Evolutionary conservation across 2,329 filamentous ascomycete genomes (phyloP).

Genomic region (Apiospora rasikravindrae): DNA sequence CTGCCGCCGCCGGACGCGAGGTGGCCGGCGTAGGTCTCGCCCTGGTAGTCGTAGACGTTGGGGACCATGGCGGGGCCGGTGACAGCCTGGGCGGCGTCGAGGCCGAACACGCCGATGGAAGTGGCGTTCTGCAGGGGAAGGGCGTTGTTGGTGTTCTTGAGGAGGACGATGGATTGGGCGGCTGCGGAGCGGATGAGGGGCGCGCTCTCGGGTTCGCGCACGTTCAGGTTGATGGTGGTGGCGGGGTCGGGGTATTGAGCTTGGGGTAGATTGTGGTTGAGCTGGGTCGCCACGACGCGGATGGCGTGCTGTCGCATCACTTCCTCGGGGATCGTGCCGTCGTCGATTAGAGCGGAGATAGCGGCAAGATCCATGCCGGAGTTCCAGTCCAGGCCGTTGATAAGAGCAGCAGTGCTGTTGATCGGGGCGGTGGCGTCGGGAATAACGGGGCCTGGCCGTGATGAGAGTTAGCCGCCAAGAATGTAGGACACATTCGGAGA

Average conservation of each 20-base stretch:
- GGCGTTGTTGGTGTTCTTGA: conserved; percentile 64
- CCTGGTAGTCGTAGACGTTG: conserved; percentile 14
- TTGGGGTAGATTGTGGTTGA: conserved; percentile 21
- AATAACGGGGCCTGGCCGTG: neutral
- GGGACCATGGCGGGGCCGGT: conserved; percentile 19
- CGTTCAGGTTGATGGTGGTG: neutral
- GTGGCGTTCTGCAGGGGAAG: conserved; percentile 58
- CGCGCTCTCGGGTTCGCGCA: neutral
- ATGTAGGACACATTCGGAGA: no score
- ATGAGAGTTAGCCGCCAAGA: conserved; percentile 30
- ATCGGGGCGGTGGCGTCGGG: conserved; percentile 29
- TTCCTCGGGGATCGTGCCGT: neutral
- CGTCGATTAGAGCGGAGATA: neutral
- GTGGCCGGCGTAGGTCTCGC: conserved; percentile 26
- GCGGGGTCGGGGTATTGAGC: neutral
- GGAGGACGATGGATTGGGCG: conserved; percentile 61
- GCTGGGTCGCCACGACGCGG: conserved; percentile 15
- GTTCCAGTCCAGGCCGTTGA: neutral
- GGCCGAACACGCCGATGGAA: conserved; percentile 52
- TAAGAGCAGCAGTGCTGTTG: conserved; percentile 21
- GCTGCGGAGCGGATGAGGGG: conserved; percentile 1
- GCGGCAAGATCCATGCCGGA: neutral
- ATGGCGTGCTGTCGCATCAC: neutral
- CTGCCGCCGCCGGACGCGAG: conserved; percentile 61
- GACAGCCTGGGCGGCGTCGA: conserved; percentile 52